Percentiles rank a stretch among this genome's conserved stretches.
These are phyloP conservation scores for Aegilops speltoides DNA, from an alignment of 176 grass and related monocot genomes.

Conservation along the genomic window DNA sequence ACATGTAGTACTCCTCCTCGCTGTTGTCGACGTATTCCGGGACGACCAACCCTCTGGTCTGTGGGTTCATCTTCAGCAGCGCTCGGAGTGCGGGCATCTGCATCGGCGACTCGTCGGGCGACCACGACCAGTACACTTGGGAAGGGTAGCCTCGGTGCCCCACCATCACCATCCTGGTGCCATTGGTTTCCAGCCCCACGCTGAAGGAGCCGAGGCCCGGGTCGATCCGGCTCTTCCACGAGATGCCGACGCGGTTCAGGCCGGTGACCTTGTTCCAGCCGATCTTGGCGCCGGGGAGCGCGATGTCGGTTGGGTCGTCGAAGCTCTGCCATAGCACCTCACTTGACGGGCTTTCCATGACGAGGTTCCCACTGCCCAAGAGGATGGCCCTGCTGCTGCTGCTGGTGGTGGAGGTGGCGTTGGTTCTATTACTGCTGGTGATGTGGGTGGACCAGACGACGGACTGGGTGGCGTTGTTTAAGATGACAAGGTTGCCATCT, in stretches of 20 bases:
- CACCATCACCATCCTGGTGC: neutral
- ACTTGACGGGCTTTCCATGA: neutral
- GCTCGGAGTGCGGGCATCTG: neutral
- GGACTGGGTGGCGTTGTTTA: neutral
- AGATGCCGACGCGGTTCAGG: neutral
- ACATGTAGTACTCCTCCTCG: slow-evolving; percentile 26
- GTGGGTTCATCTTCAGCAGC: neutral
- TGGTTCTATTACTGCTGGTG: neutral
- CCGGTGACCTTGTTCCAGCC: neutral
- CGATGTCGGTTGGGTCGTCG: neutral
- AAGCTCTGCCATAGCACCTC: neutral
- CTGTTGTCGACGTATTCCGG: slow-evolving; percentile 8
- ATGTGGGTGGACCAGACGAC: slow-evolving; percentile 32
- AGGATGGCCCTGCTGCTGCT: neutral
- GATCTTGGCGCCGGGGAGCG: neutral
- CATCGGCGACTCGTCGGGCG: neutral
- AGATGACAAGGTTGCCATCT: slow-evolving; percentile 37
- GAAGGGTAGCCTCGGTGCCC: neutral
- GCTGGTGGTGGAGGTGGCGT: neutral
- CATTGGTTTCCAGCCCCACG: neutral
- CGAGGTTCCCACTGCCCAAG: slow-evolving; percentile 34
- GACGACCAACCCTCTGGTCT: neutral
- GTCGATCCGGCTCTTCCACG: neutral
- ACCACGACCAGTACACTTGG: neutral
- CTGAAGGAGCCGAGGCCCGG: neutral